phyloP scores from a whole-genome alignment of 371 early-diverging fungal species.

The Lichtheimia ornata region DNA sequence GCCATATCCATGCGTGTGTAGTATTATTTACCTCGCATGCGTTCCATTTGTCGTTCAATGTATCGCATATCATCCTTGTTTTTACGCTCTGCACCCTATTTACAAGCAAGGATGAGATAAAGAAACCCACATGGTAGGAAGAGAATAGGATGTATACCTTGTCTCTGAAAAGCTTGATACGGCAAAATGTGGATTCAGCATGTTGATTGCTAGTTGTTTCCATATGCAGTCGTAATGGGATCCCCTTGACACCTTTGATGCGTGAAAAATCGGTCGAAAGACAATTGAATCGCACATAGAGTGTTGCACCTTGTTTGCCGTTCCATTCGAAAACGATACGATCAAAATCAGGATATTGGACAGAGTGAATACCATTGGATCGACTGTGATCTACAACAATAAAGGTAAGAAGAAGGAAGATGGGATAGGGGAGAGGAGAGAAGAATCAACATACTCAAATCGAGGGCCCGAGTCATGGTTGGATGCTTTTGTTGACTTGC shows the following conservation, averaged over 20 bases:
- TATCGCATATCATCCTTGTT: slow-evolving; percentile 63
- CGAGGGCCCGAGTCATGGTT: slow-evolving; percentile 52
- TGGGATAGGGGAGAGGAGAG: not conserved
- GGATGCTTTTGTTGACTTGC: slow-evolving; percentile 62
- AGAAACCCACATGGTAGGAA: not conserved
- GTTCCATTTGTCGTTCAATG: slow-evolving; percentile 57
- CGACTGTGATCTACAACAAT: not conserved
- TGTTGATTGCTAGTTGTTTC: slow-evolving; percentile 35
- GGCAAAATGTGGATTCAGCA: slow-evolving; percentile 56
- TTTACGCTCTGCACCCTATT: slow-evolving; percentile 63
- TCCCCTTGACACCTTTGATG: slow-evolving; percentile 80
- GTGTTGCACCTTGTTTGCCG: slow-evolving; percentile 63
- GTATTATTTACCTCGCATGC: slow-evolving; percentile 41
- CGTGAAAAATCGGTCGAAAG: slow-evolving; percentile 76
- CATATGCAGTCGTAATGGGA: slow-evolving; percentile 67
- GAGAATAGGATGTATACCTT: slow-evolving; percentile 41
- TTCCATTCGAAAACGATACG: slow-evolving; percentile 68
- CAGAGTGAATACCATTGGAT: slow-evolving; percentile 45
- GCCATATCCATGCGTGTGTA: not conserved
- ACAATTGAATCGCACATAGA: slow-evolving; percentile 69
- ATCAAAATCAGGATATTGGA: slow-evolving; percentile 64
- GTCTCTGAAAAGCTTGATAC: slow-evolving; percentile 71
- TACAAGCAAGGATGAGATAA: not conserved
- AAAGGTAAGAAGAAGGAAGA: not conserved
- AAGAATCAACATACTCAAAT: slow-evolving; percentile 49